phyloP scores from a whole-genome alignment of 257 asterid species.

The Sherardia arvensis region DNA sequence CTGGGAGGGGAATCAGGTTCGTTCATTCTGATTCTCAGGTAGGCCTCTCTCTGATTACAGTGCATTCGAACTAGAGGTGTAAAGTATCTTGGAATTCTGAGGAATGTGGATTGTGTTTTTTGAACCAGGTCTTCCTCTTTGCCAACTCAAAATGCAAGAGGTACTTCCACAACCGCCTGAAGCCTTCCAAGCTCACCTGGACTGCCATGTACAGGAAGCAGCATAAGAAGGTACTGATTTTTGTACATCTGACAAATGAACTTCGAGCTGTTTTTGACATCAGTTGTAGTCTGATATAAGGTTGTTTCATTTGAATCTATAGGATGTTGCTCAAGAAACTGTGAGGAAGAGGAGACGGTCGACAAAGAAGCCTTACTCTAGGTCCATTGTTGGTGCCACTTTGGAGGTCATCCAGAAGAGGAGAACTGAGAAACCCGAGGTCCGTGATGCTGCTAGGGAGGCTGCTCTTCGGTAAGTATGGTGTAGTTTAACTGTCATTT shows the following conservation, averaged over 20 bases:
- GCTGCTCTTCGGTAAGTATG: slow-evolving; percentile 34
- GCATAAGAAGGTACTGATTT: slow-evolving; percentile 49
- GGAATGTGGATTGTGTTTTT: not conserved
- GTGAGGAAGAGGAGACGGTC: slow-evolving; percentile 39
- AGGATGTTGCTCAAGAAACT: slow-evolving; percentile 42
- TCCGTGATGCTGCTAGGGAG: slow-evolving; percentile 42
- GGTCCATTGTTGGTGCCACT: too few relatives aligned
- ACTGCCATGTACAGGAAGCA: too few relatives aligned
- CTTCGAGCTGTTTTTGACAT: not conserved
- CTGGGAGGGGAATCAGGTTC: slow-evolving; percentile 45
- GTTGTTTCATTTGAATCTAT: too few relatives aligned
- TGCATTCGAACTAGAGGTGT: too few relatives aligned
- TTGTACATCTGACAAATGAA: too few relatives aligned
- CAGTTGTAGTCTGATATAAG: not conserved
- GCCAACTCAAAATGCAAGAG: slow-evolving; percentile 39
- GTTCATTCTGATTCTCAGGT: slow-evolving; percentile 49
- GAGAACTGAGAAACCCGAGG: slow-evolving; percentile 39
- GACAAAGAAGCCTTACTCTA: slow-evolving; percentile 39
- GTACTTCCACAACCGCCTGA: slow-evolving; percentile 41
- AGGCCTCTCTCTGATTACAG: not conserved
- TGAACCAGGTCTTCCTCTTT: slow-evolving; percentile 32
- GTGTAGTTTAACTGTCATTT: not conserved
- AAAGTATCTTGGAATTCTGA: too few relatives aligned
- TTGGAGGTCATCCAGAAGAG: too few relatives aligned
- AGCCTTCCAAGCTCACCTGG: too few relatives aligned